Percentiles rank a stretch among this genome's conserved stretches.
These are phyloP conservation scores for Rauvolfia tetraphylla DNA, from an alignment of 257 asterid species.

Conservation along the genomic window DNA sequence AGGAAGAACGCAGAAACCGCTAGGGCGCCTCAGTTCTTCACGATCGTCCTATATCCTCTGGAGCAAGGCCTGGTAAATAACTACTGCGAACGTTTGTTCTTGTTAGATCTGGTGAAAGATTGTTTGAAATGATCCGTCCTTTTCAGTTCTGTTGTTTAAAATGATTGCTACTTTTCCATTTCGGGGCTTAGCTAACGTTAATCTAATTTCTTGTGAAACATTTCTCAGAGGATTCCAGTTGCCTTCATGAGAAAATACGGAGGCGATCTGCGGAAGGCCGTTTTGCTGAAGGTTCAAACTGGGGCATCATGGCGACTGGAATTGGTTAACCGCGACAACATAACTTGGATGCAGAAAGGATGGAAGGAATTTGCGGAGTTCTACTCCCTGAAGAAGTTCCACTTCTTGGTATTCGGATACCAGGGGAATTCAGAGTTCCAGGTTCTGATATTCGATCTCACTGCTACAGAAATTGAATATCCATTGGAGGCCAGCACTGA, in stretches of 20 bases:
- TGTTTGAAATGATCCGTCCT: too few species aligned
- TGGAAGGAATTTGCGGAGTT: constrained; percentile 34
- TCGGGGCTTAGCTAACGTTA: too few species aligned
- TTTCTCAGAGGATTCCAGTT: constrained; percentile 40
- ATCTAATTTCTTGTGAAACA: too few species aligned
- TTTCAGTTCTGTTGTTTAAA: too few species aligned
- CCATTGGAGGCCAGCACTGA: background rate
- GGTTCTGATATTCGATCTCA: constrained; percentile 31
- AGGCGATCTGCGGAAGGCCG: constrained; percentile 16
- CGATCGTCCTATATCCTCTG: too few species aligned
- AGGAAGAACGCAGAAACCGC: too few species aligned
- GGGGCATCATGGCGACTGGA: constrained; percentile 30
- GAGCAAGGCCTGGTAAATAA: too few species aligned
- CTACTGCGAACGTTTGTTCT: too few species aligned
- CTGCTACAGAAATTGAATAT: constrained; percentile 33
- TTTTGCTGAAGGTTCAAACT: constrained; percentile 32
- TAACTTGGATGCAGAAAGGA: constrained; percentile 32
- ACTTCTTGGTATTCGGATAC: constrained; percentile 31
- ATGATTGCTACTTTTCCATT: too few species aligned
- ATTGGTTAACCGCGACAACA: constrained; percentile 13
- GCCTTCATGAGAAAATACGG: constrained; percentile 26
- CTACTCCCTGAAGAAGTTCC: constrained; percentile 21
- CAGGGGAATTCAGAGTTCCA: constrained; percentile 25
- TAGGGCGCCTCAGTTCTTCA: too few species aligned
- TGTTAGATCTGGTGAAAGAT: too few species aligned